phyloP scores from a whole-genome alignment of 2,329 filamentous ascomycete genomes.

The Fusarium drepaniforme region DNA sequence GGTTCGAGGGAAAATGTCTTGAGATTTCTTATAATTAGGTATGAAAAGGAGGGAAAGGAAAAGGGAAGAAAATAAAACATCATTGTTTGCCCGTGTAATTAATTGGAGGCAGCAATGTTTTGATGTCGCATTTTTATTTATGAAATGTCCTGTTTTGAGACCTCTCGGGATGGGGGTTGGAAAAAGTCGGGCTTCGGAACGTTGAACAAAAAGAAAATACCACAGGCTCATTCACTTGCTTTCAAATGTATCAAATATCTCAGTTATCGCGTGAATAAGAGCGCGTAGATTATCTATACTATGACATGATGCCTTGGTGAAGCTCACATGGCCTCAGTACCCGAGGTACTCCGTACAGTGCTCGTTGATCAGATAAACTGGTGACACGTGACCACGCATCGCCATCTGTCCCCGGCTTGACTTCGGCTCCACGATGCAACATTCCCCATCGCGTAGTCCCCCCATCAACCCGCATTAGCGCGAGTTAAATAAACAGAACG shows the following conservation, averaged over 20 bases:
- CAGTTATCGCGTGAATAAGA: too few relatives aligned
- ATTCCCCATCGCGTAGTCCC: background rate
- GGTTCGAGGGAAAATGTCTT: too few relatives aligned
- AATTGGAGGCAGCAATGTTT: too few relatives aligned
- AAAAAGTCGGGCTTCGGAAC: background rate
- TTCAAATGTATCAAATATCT: too few relatives aligned
- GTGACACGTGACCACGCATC: background rate
- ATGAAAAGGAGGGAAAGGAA: too few relatives aligned
- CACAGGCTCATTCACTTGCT: background rate
- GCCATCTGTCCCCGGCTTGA: background rate
- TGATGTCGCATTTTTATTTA: accelerated
- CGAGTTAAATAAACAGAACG: background rate
- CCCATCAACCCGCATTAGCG: background rate
- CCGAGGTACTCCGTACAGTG: background rate
- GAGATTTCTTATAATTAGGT: too few relatives aligned
- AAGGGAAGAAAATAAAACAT: too few relatives aligned
- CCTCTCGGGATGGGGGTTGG: too few relatives aligned
- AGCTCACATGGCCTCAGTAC: background rate
- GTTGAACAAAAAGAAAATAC: background rate
- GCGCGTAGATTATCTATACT: too few relatives aligned
- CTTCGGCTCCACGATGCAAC: background rate
- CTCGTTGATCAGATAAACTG: background rate
- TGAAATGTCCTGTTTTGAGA: accelerated
- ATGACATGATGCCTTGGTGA: background rate
- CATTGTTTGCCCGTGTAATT: too few relatives aligned